phyloP scores from a whole-genome alignment of 2,329 filamentous ascomycete species.

The Ploettnerulaceae sp. region DNA sequence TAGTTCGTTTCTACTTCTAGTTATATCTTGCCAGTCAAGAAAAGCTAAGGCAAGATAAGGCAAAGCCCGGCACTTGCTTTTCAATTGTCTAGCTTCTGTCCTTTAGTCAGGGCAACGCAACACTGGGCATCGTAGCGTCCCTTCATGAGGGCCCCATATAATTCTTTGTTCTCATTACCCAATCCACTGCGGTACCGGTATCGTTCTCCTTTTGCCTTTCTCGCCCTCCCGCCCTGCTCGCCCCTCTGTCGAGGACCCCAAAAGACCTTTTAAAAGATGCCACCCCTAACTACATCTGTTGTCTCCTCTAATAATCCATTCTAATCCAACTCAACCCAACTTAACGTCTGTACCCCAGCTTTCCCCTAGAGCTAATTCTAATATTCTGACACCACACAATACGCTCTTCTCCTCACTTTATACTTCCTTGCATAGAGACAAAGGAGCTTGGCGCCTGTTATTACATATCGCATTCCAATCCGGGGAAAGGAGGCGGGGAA shows the following conservation, averaged over 20 bases:
- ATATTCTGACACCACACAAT: slow-evolving; percentile 1
- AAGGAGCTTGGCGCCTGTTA: slow-evolving; percentile 3
- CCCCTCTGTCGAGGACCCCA: neutral
- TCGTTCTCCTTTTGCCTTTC: neutral
- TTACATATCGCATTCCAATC: slow-evolving; percentile 7
- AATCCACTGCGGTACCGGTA: neutral
- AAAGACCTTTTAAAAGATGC: slow-evolving; percentile 1
- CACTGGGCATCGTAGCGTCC: neutral
- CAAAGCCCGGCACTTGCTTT: neutral
- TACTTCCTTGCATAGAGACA: too few relatives aligned
- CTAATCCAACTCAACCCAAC: neutral
- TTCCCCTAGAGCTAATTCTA: neutral
- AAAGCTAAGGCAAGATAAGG: neutral
- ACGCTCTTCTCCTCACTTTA: slow-evolving; percentile 4
- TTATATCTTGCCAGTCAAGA: neutral
- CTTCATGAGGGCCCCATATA: neutral
- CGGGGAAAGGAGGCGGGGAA: slow-evolving; percentile 6
- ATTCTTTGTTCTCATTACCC: slow-evolving; percentile 3
- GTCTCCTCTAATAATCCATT: neutral
- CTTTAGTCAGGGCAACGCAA: neutral
- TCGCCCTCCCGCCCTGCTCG: neutral
- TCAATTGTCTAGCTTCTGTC: neutral
- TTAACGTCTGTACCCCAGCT: neutral
- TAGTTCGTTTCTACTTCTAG: too few relatives aligned
- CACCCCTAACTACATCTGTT: too few relatives aligned